Conservation (phyloP, 345 rosid species). For the Eucalyptus lansdowneana region DNA sequence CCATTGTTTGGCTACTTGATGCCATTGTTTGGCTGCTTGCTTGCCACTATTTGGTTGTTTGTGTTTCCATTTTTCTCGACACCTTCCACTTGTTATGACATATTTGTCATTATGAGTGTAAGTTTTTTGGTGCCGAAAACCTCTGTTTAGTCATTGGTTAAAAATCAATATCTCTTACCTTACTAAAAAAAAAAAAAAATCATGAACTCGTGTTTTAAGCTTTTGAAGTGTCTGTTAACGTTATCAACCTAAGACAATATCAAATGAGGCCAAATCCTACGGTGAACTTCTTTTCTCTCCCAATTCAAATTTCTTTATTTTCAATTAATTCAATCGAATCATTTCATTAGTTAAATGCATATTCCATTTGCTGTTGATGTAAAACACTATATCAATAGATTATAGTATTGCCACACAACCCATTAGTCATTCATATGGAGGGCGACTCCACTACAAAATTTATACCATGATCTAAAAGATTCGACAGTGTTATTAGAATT, state of each 20-base stretch:
- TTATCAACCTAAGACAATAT: background rate
- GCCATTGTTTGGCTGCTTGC: too few species aligned
- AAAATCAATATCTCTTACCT: too few species aligned
- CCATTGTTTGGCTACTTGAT: too few species aligned
- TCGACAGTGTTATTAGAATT: background rate
- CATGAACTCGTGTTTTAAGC: background rate
- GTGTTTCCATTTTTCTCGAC: too few species aligned
- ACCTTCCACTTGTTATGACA: too few species aligned
- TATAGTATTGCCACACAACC: background rate
- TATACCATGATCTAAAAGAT: background rate
- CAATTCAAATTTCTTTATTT: background rate
- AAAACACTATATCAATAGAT: background rate
- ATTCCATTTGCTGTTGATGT: background rate
- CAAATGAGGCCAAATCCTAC: background rate
- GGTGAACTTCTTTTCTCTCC: background rate
- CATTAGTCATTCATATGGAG: background rate
- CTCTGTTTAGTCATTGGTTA: fast-evolving
- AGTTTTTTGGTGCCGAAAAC: too few species aligned
- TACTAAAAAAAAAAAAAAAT: too few species aligned
- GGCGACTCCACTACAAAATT: background rate
- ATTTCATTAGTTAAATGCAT: background rate
- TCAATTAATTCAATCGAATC: background rate
- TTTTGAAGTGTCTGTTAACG: background rate
- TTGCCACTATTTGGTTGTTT: too few species aligned
- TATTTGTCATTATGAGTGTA: too few species aligned